Conservation (phyloP, 164 flowering plant species). For the Vitis amurensis region DNA sequence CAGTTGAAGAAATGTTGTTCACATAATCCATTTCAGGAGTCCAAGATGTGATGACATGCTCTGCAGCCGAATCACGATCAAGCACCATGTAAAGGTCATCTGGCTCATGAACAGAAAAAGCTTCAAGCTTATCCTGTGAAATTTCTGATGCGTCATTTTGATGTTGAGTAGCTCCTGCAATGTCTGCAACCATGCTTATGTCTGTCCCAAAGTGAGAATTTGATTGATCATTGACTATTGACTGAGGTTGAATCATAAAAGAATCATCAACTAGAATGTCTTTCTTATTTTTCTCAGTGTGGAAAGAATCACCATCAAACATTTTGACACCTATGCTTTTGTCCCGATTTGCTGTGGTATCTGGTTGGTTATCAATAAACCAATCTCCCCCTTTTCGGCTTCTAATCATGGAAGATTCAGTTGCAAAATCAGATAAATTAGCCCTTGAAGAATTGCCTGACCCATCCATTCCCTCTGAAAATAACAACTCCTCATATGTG, state of each 20-base stretch:
- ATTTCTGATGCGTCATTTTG: conserved; percentile 29
- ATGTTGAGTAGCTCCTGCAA: conserved; percentile 31
- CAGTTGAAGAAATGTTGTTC: conserved; percentile 26
- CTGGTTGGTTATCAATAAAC: conserved; percentile 44
- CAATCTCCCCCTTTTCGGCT: conserved; percentile 58
- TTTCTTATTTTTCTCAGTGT: conserved; percentile 25
- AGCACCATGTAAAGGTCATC: conserved; percentile 84
- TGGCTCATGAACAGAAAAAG: conserved; percentile 48
- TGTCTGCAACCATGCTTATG: conserved; percentile 51
- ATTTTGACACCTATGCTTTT: conserved; percentile 23
- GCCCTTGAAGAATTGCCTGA: conserved; percentile 16
- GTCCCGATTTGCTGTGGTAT: conserved; percentile 26
- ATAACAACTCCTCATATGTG: conserved; percentile 49
- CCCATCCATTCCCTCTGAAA: conserved; percentile 37
- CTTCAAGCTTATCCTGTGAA: conserved; percentile 26
- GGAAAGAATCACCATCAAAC: conserved; percentile 34
- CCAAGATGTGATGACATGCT: conserved; percentile 51
- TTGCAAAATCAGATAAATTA: conserved; percentile 29
- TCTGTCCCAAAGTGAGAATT: conserved; percentile 47
- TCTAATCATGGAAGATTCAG: conserved; percentile 36
- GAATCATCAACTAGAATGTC: conserved; percentile 66
- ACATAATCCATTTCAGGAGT: conserved; percentile 69
- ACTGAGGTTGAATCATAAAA: conserved; percentile 58
- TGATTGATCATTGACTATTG: conserved; percentile 26
- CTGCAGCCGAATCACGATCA: conserved; percentile 49